Evolutionary conservation across 2,329 filamentous ascomycete species (phyloP).

Genomic region (Scopulariopsis brevicaulis): DNA sequence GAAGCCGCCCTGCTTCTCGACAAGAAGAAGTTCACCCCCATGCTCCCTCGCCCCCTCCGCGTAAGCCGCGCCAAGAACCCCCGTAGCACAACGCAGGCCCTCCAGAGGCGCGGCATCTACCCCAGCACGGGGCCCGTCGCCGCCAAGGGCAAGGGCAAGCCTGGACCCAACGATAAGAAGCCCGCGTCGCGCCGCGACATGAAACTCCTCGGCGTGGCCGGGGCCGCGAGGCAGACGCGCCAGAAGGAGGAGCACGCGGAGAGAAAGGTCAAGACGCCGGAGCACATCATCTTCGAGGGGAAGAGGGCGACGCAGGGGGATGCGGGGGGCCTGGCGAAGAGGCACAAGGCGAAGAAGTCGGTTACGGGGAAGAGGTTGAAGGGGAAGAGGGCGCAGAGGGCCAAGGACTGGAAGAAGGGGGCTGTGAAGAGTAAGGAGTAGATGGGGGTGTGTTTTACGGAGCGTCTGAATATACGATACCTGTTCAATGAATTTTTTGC

Average conservation of each 20-base stretch:
- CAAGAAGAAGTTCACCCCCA: slow-evolving; percentile 85
- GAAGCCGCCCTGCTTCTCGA: slow-evolving; percentile 83
- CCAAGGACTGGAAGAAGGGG: slow-evolving; percentile 34
- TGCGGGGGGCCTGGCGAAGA: slow-evolving; percentile 48
- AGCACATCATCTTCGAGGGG: slow-evolving; percentile 72
- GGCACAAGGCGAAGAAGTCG: slow-evolving; percentile 31
- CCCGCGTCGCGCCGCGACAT: slow-evolving; percentile 51
- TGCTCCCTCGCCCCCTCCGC: slow-evolving; percentile 80
- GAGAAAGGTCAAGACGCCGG: slow-evolving; percentile 41
- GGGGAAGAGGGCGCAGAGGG: slow-evolving; percentile 25
- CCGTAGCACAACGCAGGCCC: slow-evolving; percentile 43
- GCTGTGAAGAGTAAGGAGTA: background rate
- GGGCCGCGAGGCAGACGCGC: slow-evolving; percentile 36
- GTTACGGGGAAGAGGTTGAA: slow-evolving; percentile 24
- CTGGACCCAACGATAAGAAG: slow-evolving; percentile 22
- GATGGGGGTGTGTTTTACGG: background rate
- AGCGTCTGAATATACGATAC: background rate
- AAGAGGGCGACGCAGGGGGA: slow-evolving; percentile 59
- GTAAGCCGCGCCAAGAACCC: slow-evolving; percentile 77
- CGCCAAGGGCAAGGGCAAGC: slow-evolving; percentile 46
- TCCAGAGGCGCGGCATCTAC: slow-evolving; percentile 31
- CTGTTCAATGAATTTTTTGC: background rate
- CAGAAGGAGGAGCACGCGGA: slow-evolving; percentile 16
- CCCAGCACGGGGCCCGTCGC: slow-evolving; percentile 17
- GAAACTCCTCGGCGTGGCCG: slow-evolving; percentile 62